Evolutionary conservation across 23 red algal species (phyloP), one percentile per base, ranked within the genome.

Genomic region (Gracilaria domingensis): DNA sequence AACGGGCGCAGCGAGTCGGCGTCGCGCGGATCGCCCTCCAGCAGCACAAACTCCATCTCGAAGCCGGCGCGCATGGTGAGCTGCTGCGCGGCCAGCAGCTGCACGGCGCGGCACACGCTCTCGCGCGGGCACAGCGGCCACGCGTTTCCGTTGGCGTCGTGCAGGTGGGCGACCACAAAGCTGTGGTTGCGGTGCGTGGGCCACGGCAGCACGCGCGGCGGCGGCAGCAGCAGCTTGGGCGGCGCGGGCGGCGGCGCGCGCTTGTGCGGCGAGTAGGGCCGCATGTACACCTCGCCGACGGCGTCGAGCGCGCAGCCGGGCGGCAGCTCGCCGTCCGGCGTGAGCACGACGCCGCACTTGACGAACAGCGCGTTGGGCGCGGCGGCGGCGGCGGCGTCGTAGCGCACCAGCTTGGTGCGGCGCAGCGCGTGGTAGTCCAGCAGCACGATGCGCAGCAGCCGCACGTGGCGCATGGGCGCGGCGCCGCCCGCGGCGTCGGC

Each of bases 21-120:
- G 56, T 80, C 54, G 17, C 70, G 23, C 13, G 70, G 48, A 21
- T 75, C 38, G n/a, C 49, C 23, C 14, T 28, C 34, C 12, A 80
- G 69, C 50, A 89, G 51, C 24, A 71, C 75, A 49, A 89, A 89
- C 42, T 89, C 86, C 86, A 89, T 66, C 40, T 89, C 86, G 47
- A 89, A 89, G 24, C 86, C 86, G 14, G 86, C 86, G n/a, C 33
- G 69, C 53, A 89, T 73, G 71, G 47, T 47, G 45, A 89, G 61
- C 53, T 71, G 26, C 6, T 89, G 64, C 26, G 50, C 66, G 21
- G 34, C 42, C n/a, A 78, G 72, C 35, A 79, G 61, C 23, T 89
- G 51, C 25, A 89, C 72, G 49, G 86, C 86, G 18, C 50, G 71
- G 11, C 55, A 53, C 44, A 89, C 34, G 4, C 48, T 29, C 50